These are phyloP conservation scores for Lentinula guzmanii DNA, from an alignment of 768 basidiomycete species.

Conservation along the genomic window DNA sequence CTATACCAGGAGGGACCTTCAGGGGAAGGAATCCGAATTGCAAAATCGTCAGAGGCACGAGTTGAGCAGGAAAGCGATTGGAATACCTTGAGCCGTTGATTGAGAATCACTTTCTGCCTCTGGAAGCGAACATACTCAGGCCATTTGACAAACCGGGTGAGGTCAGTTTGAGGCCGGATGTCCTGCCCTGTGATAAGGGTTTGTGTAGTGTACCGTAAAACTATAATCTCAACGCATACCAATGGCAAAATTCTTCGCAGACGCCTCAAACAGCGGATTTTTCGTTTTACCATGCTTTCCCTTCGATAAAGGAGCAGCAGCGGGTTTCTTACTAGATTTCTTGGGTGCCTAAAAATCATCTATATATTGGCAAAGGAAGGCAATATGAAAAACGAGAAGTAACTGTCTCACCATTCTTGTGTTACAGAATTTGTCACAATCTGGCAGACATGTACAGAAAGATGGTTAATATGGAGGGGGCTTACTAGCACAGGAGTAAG, in stretches of 20 bases:
- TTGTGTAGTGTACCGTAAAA: neutral
- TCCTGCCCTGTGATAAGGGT: slow-evolving; percentile 66
- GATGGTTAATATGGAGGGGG: neutral
- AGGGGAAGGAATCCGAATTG: neutral
- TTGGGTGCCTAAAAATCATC: slow-evolving; percentile 35
- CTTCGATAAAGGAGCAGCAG: slow-evolving; percentile 76
- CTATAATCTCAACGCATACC: slow-evolving; percentile 43
- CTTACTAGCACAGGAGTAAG: neutral
- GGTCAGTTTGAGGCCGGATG: slow-evolving; percentile 81
- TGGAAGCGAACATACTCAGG: slow-evolving; percentile 98
- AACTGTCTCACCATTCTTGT: neutral
- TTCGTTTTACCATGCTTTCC: slow-evolving; percentile 69
- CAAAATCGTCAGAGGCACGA: too few species aligned
- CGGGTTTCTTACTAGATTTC: slow-evolving; percentile 76
- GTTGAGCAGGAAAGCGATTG: neutral
- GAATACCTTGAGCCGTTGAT: slow-evolving; percentile 81
- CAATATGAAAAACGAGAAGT: neutral
- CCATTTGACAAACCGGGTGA: slow-evolving; percentile 99
- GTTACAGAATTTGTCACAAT: neutral
- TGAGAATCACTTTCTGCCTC: slow-evolving; percentile 96
- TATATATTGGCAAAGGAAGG: too few species aligned
- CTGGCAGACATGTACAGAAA: neutral
- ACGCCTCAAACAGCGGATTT: slow-evolving; percentile 94
- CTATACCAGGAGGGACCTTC: slow-evolving; percentile 87
- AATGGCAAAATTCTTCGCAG: slow-evolving; percentile 91